Percentiles rank a stretch among this genome's conserved stretches.
Conservation (phyloP, 768 basidiomycete genomes). For the Mycena belliarum region DNA sequence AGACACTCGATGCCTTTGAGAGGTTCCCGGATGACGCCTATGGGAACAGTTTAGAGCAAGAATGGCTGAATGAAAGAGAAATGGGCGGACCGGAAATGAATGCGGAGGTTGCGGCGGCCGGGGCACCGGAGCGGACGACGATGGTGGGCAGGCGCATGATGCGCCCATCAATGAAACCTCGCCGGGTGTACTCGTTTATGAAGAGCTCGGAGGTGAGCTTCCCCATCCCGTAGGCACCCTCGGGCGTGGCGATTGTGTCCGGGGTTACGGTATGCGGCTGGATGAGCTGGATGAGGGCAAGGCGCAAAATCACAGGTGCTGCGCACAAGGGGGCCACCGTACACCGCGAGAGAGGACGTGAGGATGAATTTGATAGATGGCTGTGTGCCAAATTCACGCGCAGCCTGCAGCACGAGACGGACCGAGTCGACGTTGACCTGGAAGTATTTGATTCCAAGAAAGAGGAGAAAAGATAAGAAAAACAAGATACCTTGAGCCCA, state of each 20-base stretch:
- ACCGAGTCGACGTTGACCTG: constrained; percentile 62
- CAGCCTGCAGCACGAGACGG: constrained; percentile 41
- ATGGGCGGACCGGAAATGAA: constrained; percentile 52
- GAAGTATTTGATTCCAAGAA: too few species aligned
- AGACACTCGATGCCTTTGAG: constrained; percentile 48
- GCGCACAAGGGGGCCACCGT: constrained; percentile 52
- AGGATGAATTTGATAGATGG: constrained; percentile 54
- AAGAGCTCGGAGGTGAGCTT: constrained; percentile 58
- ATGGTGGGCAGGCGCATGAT: constrained; percentile 63
- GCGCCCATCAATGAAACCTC: constrained; percentile 59
- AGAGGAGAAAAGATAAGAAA: too few species aligned
- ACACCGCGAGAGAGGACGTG: constrained; percentile 60
- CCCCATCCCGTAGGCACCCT: constrained; percentile 57
- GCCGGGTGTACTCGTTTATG: constrained; percentile 60
- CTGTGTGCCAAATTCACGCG: constrained; percentile 30
- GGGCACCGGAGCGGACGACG: constrained; percentile 55
- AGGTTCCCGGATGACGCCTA: constrained; percentile 58
- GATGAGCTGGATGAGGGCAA: neutral
- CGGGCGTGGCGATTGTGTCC: constrained; percentile 53
- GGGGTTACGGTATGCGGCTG: constrained; percentile 47
- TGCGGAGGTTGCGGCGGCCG: constrained; percentile 54
- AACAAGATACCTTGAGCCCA: constrained; percentile 41
- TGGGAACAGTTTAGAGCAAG: neutral
- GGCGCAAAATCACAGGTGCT: neutral
- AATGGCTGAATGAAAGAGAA: neutral